Evolutionary conservation across 140 eudicot genomes (phyloP).

Genomic region (Anethum foeniculum): DNA sequence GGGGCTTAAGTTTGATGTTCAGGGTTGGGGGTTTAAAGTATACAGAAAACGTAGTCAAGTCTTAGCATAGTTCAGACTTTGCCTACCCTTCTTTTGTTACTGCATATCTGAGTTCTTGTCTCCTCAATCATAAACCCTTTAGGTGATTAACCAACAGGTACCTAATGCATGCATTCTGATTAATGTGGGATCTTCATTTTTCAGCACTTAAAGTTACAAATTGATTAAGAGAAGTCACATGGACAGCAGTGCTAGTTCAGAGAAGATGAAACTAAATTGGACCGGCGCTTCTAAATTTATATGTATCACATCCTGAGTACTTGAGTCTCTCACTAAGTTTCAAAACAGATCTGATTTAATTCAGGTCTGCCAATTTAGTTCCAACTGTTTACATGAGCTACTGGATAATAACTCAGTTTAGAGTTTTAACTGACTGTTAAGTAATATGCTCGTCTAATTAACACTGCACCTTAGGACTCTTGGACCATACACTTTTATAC

Average conservation of each 20-base stretch:
- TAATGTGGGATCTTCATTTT: background rate
- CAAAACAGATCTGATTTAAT: too few species aligned
- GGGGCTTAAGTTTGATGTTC: background rate
- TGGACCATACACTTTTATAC: too few species aligned
- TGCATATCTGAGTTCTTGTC: background rate
- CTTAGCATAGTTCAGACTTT: background rate
- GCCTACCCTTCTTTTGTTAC: background rate
- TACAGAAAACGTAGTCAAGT: background rate
- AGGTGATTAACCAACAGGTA: background rate
- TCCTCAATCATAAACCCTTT: background rate
- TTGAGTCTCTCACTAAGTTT: too few species aligned
- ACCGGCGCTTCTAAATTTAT: too few species aligned
- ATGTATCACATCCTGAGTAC: too few species aligned
- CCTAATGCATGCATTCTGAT: background rate
- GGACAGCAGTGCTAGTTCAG: background rate
- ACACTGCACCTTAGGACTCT: too few species aligned
- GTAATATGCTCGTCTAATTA: too few species aligned
- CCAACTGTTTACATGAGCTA: too few species aligned
- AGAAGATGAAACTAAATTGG: background rate
- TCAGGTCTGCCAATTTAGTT: too few species aligned
- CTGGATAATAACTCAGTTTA: too few species aligned
- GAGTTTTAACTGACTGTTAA: too few species aligned
- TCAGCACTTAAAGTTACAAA: background rate
- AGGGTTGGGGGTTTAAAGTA: background rate
- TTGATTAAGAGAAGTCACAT: background rate